Conservation (phyloP, 768 basidiomycete species). For the Vararia minispora region DNA sequence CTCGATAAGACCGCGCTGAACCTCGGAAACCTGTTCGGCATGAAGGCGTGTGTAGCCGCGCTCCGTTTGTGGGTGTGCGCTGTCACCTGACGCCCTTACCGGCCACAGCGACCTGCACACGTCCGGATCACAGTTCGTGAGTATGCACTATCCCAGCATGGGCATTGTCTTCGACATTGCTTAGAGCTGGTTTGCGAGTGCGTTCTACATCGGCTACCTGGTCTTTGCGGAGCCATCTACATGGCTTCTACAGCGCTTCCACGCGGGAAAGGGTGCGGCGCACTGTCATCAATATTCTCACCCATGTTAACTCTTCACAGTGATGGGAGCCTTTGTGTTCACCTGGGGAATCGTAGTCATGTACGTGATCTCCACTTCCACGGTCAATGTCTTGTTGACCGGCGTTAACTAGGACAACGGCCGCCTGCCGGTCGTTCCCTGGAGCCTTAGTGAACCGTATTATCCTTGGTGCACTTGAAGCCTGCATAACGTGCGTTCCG, state of each 20-base stretch:
- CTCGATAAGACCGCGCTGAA: constrained; percentile 25
- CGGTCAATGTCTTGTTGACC: too few relatives aligned
- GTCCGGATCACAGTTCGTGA: constrained; percentile 9
- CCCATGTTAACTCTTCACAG: constrained; percentile 14
- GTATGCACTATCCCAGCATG: constrained; percentile 12
- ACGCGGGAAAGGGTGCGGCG: constrained; percentile 12
- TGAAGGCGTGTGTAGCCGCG: constrained; percentile 14
- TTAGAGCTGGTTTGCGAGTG: constrained; percentile 8
- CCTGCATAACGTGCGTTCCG: too few relatives aligned
- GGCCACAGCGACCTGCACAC: constrained; percentile 9
- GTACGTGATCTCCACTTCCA: too few relatives aligned
- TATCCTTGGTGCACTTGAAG: too few relatives aligned
- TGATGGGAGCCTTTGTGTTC: too few relatives aligned
- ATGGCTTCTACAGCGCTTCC: constrained; percentile 20
- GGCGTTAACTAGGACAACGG: too few relatives aligned
- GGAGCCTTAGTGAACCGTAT: too few relatives aligned
- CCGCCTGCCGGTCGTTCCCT: too few relatives aligned
- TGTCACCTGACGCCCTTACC: too few relatives aligned
- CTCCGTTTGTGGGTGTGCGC: not conserved
- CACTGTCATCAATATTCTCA: constrained; percentile 9
- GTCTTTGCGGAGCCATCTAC: constrained; percentile 19
- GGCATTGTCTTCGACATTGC: not conserved
- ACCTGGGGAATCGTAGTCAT: constrained; percentile 25
- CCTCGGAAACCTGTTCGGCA: constrained; percentile 22
- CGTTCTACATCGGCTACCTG: constrained; percentile 21